Evolutionary conservation across 352 stramenopile genomes (phyloP), one percentile per base, ranked within the genome.

Genomic region (Sclerospora graminicola): DNA sequence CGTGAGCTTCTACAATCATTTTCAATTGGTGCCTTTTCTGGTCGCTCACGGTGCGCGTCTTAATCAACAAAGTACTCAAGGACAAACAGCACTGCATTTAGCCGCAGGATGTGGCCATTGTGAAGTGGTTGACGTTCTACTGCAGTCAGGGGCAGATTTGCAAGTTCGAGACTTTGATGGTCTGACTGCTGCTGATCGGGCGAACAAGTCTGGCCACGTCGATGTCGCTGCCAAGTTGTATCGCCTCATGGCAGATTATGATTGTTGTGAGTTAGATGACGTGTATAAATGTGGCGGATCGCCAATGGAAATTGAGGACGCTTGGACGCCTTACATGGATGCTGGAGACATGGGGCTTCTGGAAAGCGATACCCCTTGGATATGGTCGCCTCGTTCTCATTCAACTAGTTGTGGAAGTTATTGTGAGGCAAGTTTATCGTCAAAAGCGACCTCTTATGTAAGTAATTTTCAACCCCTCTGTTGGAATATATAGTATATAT

Each of bases 1-100:
- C 33, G 79, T 90, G 62, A 86, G 82, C 48, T 91, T 91, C 41
- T 94, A 92, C 65, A 89, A 91, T 42, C 89, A 91, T 51, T 67
- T 66, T 11, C 65, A 82, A 34, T 53, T 94, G 28, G 77, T 94
- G 13, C 75, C 71, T 15, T 50, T 90, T 15, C 51, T 94, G 15
- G 48, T 92, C 9, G 75, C 80, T 21, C 82, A 92, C 43, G 82
- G 82, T 10, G 82, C 78, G 2, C 74, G 87, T 31, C 66, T 90
- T 8, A 91, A 94, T 44, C 82, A 92, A 46, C 69, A 86, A 45
- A 90, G 71, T 41, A 89, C 74, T 2, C 77, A 88, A 55, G 80
- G 81, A 0, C 75, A 91, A 33, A 86, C 82, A 31, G 63, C 82
- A 21, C 68, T 94, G n/a, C 82, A 94, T 45, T 46, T 91, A 34